Conservation (phyloP, 768 basidiomycete species). For the Mycena alexandri region DNA sequence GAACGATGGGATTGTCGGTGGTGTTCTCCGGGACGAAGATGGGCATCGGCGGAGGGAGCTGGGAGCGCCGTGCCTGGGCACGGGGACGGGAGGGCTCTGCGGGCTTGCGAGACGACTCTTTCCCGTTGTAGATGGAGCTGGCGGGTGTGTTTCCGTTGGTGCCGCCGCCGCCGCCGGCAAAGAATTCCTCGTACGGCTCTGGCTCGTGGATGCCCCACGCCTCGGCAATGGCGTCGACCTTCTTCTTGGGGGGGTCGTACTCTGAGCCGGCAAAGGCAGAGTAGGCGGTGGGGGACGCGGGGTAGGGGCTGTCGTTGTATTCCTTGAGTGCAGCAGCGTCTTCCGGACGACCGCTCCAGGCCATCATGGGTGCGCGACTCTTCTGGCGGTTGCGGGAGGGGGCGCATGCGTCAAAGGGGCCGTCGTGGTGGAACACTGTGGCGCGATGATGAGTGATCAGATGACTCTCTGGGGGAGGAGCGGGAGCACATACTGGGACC, state of each 20-base stretch:
- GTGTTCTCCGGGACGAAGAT: conserved; percentile 77
- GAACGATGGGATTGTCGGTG: conserved; percentile 51
- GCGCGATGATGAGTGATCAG: conserved; percentile 35
- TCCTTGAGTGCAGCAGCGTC: conserved; percentile 52
- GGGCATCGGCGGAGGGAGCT: conserved; percentile 85
- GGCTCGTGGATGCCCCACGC: conserved; percentile 96
- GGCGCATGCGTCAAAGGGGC: conserved; percentile 92
- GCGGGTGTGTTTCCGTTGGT: conserved; percentile 68
- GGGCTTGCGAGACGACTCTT: conserved; percentile 54
- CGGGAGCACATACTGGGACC: conserved; percentile 76
- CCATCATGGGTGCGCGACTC: conserved; percentile 85
- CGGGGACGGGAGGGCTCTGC: conserved; percentile 48
- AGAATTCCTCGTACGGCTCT: conserved; percentile 92
- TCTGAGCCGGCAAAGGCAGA: conserved; percentile 63
- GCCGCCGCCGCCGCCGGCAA: conserved; percentile 78
- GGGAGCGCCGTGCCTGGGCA: conserved; percentile 59
- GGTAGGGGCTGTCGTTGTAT: conserved; percentile 63
- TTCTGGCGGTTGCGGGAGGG: conserved; percentile 89
- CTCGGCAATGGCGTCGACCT: conserved; percentile 90
- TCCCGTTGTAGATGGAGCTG: conserved; percentile 78
- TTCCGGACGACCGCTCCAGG: conserved; percentile 67
- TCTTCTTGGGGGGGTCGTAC: conserved; percentile 81
- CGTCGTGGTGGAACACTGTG: conserved; percentile 92
- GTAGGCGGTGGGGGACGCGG: conserved; percentile 58
- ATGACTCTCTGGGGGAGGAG: conserved; percentile 29